Evolutionary conservation across 257 asterid species (phyloP), one percentile per base, ranked within the genome.

Genomic region (Forsythia suspensa): DNA sequence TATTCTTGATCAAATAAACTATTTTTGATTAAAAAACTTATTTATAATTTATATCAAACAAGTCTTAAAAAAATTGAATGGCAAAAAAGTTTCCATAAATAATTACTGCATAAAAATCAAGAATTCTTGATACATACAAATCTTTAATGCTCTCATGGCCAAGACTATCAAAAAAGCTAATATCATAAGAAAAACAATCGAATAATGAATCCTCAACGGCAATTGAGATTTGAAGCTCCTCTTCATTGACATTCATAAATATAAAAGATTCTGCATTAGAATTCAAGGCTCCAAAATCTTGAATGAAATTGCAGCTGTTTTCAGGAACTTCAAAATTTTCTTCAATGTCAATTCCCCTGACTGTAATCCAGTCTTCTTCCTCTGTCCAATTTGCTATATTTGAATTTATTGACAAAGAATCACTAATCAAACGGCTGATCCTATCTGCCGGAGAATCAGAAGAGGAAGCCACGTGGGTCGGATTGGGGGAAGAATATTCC

Each of bases 331-430:
- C 72, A 43, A 66, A 41, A 12, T 46, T 71, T 76, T 83, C 97
- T 72, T 86, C 89, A n/a, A 42, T 21, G 29, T 84, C 85, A 65
- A 42, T 67, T 43, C 72, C 75, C 81, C 98, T 90, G 15, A 92
- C 88, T 2, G 89, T 89, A 37, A 91, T 38, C 98, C 98, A 95
- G 61, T 84, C 90, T 34, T 82, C 94, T 24, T 86, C 97, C 6
- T 85, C 92, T 6, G 69, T 42, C 88, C 92, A 91, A 72, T 37
- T 71, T 44, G 86, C 82, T 57, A 72, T 73, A 61, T 74, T 61
- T 55, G 59, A 51, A 29, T 63, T 36, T 63, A 71, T 41, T 51
- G 80, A 79, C 46, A 63, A 46, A 5, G 5, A 75, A 40, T 77
- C 78, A 40, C 88, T 84, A 21, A 80, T 48, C 89, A 92, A 74